phyloP scores from a whole-genome alignment of 1,284 basidiomycete genomes.

The Neolentinus lepideus region DNA sequence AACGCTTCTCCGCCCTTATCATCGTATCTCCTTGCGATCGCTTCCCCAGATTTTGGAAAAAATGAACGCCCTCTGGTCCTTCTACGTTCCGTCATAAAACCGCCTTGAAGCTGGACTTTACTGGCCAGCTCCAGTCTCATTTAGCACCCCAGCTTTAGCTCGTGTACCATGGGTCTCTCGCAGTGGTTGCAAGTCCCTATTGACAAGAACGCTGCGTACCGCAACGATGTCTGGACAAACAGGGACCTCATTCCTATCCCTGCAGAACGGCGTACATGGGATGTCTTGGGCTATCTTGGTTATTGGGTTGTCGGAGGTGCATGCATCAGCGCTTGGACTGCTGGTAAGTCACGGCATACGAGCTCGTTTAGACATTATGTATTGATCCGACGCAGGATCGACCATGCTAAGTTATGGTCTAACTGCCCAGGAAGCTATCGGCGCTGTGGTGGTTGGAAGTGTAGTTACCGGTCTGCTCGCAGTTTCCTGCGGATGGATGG shows the following conservation, averaged over 20 bases:
- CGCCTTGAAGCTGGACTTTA: too few species aligned
- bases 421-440: constrained; percentile 14
- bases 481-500: constrained; percentile 16
- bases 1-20: not conserved
- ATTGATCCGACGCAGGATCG: not conserved
- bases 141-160: not conserved
- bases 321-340: constrained; percentile 15
- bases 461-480: constrained; percentile 11
- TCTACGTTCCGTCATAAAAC: constrained; percentile 11
- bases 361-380: not conserved
- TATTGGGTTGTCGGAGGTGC: constrained; percentile 17
- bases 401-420: constrained; percentile 16
- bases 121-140: too few species aligned
- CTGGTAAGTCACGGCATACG: constrained; percentile 6
- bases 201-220: constrained; percentile 12
- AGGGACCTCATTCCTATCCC: constrained; percentile 17
- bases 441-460: constrained; percentile 12
- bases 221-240: constrained; percentile 16
- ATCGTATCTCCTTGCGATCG: not conserved
- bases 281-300: constrained; percentile 15
- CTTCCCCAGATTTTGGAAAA: constrained; percentile 6
- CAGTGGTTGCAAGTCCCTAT: constrained; percentile 10
- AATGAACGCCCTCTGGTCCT: constrained; percentile 22
- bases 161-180: not conserved
- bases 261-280: constrained; percentile 14